Percentiles rank a stretch among this genome's conserved stretches.
Conservation (phyloP, 106 monocot species). For the Allium fistulosum region DNA sequence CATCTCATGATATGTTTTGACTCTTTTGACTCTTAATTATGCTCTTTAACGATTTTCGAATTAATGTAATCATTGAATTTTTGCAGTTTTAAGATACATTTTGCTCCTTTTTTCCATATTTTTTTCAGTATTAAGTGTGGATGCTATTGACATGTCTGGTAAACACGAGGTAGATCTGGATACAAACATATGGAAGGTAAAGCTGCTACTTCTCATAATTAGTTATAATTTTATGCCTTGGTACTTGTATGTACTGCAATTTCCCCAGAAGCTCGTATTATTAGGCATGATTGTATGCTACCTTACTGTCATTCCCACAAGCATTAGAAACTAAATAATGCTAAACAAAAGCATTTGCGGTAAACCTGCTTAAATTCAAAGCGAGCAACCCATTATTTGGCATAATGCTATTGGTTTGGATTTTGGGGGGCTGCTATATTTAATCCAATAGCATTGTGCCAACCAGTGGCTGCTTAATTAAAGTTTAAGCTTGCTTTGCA, state of each 20-base stretch:
- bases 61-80: neutral
- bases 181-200: constrained; percentile 99
- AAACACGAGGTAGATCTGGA: constrained; percentile 99
- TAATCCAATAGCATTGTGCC: no score
- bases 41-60: neutral
- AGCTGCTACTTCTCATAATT: neutral
- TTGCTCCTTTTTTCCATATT: neutral
- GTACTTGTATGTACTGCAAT: neutral
- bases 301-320: no score
- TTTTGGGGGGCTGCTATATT: no score
- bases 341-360: no score
- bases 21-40: neutral
- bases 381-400: no score
- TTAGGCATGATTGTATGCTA: no score
- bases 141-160: constrained; percentile 98
- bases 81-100: neutral
- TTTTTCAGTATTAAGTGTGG: constrained; percentile 81
- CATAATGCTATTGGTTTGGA: no score
- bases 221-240: neutral
- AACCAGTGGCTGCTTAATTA: no score
- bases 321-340: no score
- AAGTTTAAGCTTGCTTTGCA: no score
- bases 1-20: neutral
- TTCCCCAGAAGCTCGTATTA: no score
- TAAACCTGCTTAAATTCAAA: no score